Base-by-base conservation (phyloP, 2,329 filamentous ascomycete genomes). In the Monilinia aucupariae region DNA sequence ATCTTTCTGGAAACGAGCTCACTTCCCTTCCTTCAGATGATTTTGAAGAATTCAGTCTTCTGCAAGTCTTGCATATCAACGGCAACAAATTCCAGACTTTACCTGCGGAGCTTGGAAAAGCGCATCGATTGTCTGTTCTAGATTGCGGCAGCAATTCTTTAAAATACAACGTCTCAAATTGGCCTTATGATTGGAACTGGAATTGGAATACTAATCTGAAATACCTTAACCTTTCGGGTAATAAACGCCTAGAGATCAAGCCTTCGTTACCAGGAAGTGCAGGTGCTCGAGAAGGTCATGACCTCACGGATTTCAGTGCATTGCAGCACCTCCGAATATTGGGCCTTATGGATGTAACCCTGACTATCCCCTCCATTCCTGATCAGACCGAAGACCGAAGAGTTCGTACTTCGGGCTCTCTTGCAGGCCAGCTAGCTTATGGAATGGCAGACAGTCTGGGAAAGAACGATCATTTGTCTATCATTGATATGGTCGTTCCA, bases 111-210 rank as follows among this genome's bases (percentile, higher is more conserved):
- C 87, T 99, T 55, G 96, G 92, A 65, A 91, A 96, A 75, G 91
- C 96, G 51, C 90, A 92, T 76, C 94, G 94, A 75, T 83, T 99
- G 32, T 88, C 92, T 6, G 89, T 97, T 56, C 81, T 99, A 58
- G 94, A 99, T 76, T 96, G 96, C 66, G 93, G 92, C 65, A 97
- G 90, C 80, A 99, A 99, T 73, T 87, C 85, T 27, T 80, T 99
- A 63, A 99, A 97, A 76, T 99, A 99, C 82, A 99, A 99, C 74
- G 96, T 99, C 54, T 94, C 92, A 37, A 99, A 99, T 72, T 96
- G 96, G 81, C 94, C 93, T 0, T 99, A 99, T 74, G 94, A 99
- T 74, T 99, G 94, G 94, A 99, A 99, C 72, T 99, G 94, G 94
- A 97, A 97, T 73, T 90, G 94, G 81, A 99, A 99, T 72, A 91